phyloP scores from a whole-genome alignment of 1,284 basidiomycete genomes.

The Leccinum griseonigrum region DNA sequence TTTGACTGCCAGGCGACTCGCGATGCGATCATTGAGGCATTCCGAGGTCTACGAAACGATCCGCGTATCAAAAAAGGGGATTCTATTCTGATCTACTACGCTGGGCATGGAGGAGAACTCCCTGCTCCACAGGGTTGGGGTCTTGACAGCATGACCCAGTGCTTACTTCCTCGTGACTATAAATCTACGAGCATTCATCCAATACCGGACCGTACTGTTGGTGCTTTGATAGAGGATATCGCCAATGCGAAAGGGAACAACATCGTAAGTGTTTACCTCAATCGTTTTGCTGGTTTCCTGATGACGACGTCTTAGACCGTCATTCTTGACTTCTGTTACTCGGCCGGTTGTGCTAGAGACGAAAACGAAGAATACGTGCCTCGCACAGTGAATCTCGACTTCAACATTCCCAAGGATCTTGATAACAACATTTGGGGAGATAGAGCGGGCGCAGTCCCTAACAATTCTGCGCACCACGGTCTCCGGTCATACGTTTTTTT shows the following conservation, averaged over 20 bases:
- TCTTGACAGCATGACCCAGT: constrained; percentile 42
- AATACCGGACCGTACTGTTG: constrained; percentile 53
- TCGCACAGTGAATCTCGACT: constrained; percentile 45
- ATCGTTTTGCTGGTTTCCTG: neutral
- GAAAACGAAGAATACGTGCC: constrained; percentile 35
- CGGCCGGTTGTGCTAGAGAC: constrained; percentile 38
- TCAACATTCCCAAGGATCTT: constrained; percentile 46
- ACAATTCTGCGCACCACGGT: constrained; percentile 42
- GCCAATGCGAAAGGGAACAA: constrained; percentile 56
- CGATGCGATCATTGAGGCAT: constrained; percentile 47
- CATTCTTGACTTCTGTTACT: constrained; percentile 61
- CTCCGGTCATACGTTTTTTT: constrained; percentile 47
- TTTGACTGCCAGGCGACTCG: constrained; percentile 54
- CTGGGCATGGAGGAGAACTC: constrained; percentile 57
- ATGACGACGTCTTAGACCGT: constrained; percentile 34
- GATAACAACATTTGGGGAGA: constrained; percentile 46
- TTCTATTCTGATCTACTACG: constrained; percentile 61
- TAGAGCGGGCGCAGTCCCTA: constrained; percentile 28
- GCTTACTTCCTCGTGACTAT: constrained; percentile 57
- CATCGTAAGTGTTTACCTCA: constrained; percentile 30
- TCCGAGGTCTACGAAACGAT: constrained; percentile 53
- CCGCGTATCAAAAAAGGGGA: constrained; percentile 51
- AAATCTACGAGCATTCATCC: constrained; percentile 40
- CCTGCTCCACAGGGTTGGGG: constrained; percentile 49
- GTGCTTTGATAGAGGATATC: constrained; percentile 50